Evolutionary conservation across 2,329 filamentous ascomycete genomes (phyloP), one percentile per base, ranked within the genome.

Genomic region (Fusarium sp.): DNA sequence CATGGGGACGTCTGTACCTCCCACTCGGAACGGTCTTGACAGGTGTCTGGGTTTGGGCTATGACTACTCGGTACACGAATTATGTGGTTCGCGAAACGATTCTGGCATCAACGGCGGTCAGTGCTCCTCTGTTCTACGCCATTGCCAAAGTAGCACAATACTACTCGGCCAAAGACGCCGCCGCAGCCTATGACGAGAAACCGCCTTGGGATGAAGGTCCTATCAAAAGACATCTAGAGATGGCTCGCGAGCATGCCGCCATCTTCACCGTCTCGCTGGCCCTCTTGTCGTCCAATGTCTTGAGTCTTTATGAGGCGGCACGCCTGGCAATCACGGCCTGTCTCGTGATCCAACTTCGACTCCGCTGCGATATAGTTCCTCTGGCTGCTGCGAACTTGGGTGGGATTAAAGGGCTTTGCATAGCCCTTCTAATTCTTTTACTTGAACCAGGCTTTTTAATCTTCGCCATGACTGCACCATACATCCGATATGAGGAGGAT

Each of bases 1-100:
- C 71, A 8, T 75, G 71, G 71, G 69, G 72, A 15, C 46, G 33
- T 17, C 48, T 61, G 4, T 72, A 74, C 20, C 52, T 74, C 7
- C 59, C 63, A 20, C 48, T 60, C n/a, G 69, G 66, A 1, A 33
- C 64, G 7, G 24, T 65, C 13, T 34, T 63, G 9, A 33, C 66
- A 3, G 54, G 26, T 0, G 26, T 45, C 8, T 72, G 48, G 56
- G 31, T 39, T 6, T 46, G 28, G 17, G 24, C 28, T 10, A 50
- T 46, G 10, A 49, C 45, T 14, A 49, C 11, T 13, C 28, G 5
- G 7, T 43, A 44, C n/a, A 45, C 50, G 1, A 28, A 26, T 3
- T 10, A 42, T 26, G 42, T 51, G 13, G 64, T 53, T 10, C 56
- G 33, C 4, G n/a, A 56, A 9, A 51, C 45, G 17, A 22, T 66